Percentiles rank a stretch among this genome's conserved stretches.
Conservation (phyloP, 2,329 filamentous ascomycete genomes). For the Fusarium palustre region DNA sequence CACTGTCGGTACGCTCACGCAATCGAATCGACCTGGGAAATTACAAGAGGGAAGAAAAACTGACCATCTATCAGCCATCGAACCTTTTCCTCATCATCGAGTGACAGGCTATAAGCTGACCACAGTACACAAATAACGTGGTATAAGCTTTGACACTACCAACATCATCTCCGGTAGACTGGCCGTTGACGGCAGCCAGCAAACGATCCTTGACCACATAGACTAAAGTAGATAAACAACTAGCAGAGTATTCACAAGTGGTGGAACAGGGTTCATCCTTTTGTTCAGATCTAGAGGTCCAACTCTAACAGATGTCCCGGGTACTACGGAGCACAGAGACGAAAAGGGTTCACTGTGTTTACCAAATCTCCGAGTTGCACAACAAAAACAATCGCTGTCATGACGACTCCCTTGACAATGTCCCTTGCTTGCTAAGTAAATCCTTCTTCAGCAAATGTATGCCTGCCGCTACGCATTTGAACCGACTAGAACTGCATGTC, state of each 20-base stretch:
- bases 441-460: slow-evolving; percentile 5
- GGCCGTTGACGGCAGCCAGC: neutral
- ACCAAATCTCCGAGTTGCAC: neutral
- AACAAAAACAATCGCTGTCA: slow-evolving; percentile 13
- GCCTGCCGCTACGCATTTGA: neutral
- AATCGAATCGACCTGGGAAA: neutral
- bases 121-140: neutral
- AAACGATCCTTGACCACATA: neutral
- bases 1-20: neutral
- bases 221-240: neutral
- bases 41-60: neutral
- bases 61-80: neutral
- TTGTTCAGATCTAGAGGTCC: neutral
- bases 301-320: slow-evolving; percentile 12
- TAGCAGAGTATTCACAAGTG: neutral
- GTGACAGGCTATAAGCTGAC: neutral
- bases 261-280: neutral
- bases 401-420: slow-evolving; percentile 15
- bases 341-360: neutral
- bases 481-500: slow-evolving; percentile 5
- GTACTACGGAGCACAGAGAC: neutral
- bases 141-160: slow-evolving; percentile 2
- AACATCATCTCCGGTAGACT: neutral
- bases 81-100: neutral
- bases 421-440: neutral